Evolutionary conservation across 306 rosid species (phyloP).

Genomic region (Lathyrus tuberosus): DNA sequence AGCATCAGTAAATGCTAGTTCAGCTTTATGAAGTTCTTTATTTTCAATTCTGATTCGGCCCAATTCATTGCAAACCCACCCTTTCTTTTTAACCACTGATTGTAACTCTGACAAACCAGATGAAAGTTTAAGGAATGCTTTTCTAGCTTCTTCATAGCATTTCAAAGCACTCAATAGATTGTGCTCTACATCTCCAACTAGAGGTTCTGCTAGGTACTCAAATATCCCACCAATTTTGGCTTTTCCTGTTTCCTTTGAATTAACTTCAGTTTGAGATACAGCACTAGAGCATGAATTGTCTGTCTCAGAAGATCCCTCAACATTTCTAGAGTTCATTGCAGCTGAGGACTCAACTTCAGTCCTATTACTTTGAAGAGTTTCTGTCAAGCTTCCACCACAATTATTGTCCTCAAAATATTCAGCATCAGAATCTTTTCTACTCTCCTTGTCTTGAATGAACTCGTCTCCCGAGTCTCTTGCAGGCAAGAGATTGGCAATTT

Average conservation of each 20-base stretch:
- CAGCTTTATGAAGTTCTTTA: constrained; percentile 75
- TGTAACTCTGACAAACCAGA: constrained; percentile 71
- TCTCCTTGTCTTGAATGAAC: constrained; percentile 41
- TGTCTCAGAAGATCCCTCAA: constrained; percentile 42
- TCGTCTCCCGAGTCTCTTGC: constrained; percentile 55
- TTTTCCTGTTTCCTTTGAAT: constrained; percentile 49
- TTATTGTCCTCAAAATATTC: constrained; percentile 42
- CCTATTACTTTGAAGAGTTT: constrained; percentile 33
- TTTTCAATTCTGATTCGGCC: constrained; percentile 82
- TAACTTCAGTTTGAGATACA: constrained; percentile 48
- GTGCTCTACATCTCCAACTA: constrained; percentile 60
- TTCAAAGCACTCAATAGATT: constrained; percentile 66
- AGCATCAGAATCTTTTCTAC: constrained; percentile 39
- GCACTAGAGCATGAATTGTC: constrained; percentile 37
- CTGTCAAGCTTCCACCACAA: constrained; percentile 36
- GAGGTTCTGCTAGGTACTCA: constrained; percentile 76
- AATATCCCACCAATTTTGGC: constrained; percentile 88
- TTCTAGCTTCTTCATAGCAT: constrained; percentile 86
- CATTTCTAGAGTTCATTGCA: constrained; percentile 41
- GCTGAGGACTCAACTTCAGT: constrained; percentile 41
- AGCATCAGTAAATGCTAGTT: constrained; percentile 76
- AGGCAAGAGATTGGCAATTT: constrained; percentile 46
- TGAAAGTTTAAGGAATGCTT: constrained; percentile 65
- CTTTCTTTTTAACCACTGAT: constrained; percentile 72
- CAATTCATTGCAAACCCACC: constrained; percentile 94